A percentile compares a stretch with the other conserved stretches of the same genome.
Evolutionary conservation across 2,329 filamentous ascomycete species (phyloP).

Genomic region (Phaeoacremonium minimum): DNA sequence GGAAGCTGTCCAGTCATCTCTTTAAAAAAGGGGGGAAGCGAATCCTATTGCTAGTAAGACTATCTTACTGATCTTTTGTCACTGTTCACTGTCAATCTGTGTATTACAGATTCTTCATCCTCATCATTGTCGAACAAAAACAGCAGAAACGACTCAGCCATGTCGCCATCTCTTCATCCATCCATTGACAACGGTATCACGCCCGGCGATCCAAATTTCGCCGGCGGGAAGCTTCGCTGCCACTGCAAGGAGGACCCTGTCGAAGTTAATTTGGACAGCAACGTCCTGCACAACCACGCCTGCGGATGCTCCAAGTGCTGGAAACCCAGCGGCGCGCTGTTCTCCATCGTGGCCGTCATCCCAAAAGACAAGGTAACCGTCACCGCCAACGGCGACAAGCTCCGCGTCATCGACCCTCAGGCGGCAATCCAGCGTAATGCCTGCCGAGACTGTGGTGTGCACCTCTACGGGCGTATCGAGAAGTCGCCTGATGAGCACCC

Average conservation of each 20-base stretch:
- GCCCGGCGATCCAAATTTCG: conserved; percentile 48
- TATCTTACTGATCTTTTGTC: no score
- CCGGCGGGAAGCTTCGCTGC: conserved; percentile 59
- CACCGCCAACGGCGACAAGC: conserved; percentile 53
- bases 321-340: conserved; percentile 61
- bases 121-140: no score
- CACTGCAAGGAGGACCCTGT: conserved; percentile 52
- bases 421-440: conserved; percentile 58
- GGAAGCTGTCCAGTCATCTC: no score
- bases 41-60: no score
- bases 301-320: conserved; percentile 71
- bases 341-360: conserved; percentile 60
- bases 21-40: no score
- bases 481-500: conserved; percentile 59
- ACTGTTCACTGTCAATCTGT: no score
- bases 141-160: no score
- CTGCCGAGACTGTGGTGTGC: conserved; percentile 56
- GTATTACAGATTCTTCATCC: no score
- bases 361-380: conserved; percentile 50
- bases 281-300: conserved; percentile 65
- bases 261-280: conserved; percentile 50
- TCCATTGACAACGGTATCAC: conserved; percentile 57
- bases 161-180: conserved; percentile 52
- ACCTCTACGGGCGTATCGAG: conserved; percentile 62
- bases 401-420: conserved; percentile 48